These are phyloP conservation scores for Malassezia nana DNA, from an alignment of 1,284 basidiomycete species.

Conservation along the genomic window DNA sequence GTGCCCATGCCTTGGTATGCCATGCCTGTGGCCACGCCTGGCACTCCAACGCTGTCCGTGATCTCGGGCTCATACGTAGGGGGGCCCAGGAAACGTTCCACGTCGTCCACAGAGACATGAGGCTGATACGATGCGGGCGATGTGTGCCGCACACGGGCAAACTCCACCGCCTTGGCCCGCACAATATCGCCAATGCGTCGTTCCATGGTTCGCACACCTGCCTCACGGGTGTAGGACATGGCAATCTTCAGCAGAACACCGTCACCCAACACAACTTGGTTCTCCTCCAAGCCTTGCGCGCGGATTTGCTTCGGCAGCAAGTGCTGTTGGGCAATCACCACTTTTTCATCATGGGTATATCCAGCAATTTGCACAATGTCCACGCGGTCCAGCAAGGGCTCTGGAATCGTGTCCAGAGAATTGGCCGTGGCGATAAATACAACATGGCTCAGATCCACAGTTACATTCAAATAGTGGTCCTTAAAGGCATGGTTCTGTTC, in stretches of 20 bases:
- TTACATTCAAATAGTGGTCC: constrained; percentile 50
- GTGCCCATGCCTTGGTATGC: constrained; percentile 81
- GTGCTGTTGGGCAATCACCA: constrained; percentile 52
- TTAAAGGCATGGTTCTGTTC: constrained; percentile 50
- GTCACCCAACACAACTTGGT: constrained; percentile 58
- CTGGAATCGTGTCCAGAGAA: constrained; percentile 49
- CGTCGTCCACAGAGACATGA: constrained; percentile 60
- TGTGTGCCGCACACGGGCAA: constrained; percentile 51
- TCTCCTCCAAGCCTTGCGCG: constrained; percentile 58
- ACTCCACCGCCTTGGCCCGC: constrained; percentile 59
- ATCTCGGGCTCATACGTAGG: constrained; percentile 72
- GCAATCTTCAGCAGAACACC: constrained; percentile 63
- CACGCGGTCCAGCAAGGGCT: constrained; percentile 50
- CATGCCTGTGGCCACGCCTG: constrained; percentile 67
- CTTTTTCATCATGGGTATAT: constrained; percentile 50
- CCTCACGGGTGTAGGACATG: constrained; percentile 71
- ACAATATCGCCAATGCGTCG: constrained; percentile 75
- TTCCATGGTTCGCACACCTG: constrained; percentile 82
- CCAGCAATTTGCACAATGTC: constrained; percentile 50
- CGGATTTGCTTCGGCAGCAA: constrained; percentile 72
- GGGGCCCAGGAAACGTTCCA: constrained; percentile 75
- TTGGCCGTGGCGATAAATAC: constrained; percentile 52
- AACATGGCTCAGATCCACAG: constrained; percentile 46
- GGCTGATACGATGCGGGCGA: constrained; percentile 57
- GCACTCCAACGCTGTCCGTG: constrained; percentile 61